Evolutionary conservation across 192 early-diverging fungal genomes (phyloP), one percentile per base, ranked within the genome.

Genomic region (Coemansia sp.): DNA sequence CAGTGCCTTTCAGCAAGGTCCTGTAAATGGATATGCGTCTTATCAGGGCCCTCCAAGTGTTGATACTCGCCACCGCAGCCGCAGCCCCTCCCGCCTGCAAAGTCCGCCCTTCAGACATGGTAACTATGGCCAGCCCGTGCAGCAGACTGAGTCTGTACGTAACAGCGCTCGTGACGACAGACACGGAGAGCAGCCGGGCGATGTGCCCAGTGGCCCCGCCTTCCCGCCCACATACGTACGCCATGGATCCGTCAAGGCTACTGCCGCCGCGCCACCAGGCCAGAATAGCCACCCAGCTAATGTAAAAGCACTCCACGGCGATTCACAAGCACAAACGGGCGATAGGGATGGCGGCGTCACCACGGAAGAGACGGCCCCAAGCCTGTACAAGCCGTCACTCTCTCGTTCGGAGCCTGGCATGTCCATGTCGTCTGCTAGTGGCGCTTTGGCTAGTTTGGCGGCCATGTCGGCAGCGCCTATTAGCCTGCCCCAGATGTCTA

Each of bases 321-420:
- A 44, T 44, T 21, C 59, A 9, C 35, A 37, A 61, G 47, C 47
- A 6, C 37, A 28, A 2, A 11, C 43, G 8, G 61, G 72, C 43
- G 80, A 82, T 33, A 62, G 46, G 7, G 75, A 77, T 63, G 75
- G 75, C 37, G 80, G 77, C 37, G 69, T 77, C 2, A 35, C 14
- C 6, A 77, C 75, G 80, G 75, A 66, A 5, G 80, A 82, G 5
- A 33, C 52, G 0, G 64, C 52, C 40, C 67, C 43, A 7, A 60
- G 52, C 3, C 11, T 67, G 16, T 62, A 61, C 46, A 69, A 66
- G 58, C 13, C 60, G 16, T 35, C 62, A 17, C 44, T 62, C 10
- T 35, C 53, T 16, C 67, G 52, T 17, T 46, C 68, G 2, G 66
- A 61, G 17, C 3, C 63, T 30, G 17, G 59, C 21, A 63, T 58